Evolutionary conservation across 352 stramenopile genomes (phyloP), one percentile per base, ranked within the genome.

Genomic region (Hyphochytrium catenoides): DNA sequence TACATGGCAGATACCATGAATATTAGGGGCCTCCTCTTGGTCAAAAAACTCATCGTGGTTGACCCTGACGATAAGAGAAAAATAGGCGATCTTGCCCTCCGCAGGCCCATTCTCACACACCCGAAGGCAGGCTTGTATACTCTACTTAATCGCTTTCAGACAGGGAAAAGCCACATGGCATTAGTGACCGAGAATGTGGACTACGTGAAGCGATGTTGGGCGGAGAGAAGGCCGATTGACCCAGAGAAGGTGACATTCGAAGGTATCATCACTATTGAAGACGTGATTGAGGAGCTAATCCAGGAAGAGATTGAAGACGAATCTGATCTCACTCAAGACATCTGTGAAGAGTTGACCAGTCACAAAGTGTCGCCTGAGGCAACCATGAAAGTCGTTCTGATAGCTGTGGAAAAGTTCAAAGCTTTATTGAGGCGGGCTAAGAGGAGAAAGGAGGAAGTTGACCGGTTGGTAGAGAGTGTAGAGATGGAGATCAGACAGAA

Each of bases 241-340:
- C 29, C 51, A 30, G 17, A 47, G 11, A 37, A 56, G 18, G 68
- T 65, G 8, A 44, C 59, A 17, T 67, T 90, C 23, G 47, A 78
- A 17, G 78, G 74, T 11, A 79, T 91, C 39, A 53, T 88, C 16
- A 91, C 74, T 14, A 66, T 93, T 30, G 74, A 93, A 50, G 73
- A 93, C 46, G 59, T 89, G 8, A 58, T 93, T 26, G 78, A 93
- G 45, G 63, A 81, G 44, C 53, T 81, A 23, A 88, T 65, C 44
- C 79, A 75, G 42, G 71, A 88, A 34, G 62, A 83, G 40, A 91
- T 93, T 38, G 67, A 76, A 37, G 75, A 91, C 45, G 78, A 93
- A 46, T 70, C 48, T 26, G 75, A 77, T 36, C 37, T 67, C 12
- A 36, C 14, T n/a, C n/a, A n/a, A n/a, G n/a, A n/a, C n/a, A n/a